Conservation (phyloP, 176 grass and related monocot species). For the Eragrostis nindensis region DNA sequence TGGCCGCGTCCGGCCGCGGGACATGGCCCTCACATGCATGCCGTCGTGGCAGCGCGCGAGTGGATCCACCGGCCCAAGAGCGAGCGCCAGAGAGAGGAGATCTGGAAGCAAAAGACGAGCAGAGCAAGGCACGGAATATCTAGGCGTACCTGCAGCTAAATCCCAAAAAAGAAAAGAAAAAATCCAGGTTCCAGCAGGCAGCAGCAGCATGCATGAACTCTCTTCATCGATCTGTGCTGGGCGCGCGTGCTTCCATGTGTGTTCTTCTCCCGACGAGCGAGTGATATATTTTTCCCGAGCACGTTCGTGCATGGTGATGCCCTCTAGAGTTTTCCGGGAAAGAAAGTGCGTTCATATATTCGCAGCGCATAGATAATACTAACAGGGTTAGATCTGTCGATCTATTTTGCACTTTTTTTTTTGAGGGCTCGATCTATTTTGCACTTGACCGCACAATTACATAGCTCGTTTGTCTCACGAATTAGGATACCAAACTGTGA, state of each 20-base stretch:
- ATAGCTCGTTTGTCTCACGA: background rate
- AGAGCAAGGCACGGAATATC: background rate
- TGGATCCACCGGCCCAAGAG: background rate
- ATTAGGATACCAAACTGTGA: background rate
- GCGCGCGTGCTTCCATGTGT: background rate
- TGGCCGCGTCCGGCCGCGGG: background rate
- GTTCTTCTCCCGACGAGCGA: background rate
- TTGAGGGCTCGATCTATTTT: too few relatives aligned
- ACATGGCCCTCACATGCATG: background rate
- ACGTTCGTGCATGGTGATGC: background rate
- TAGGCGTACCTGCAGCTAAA: background rate
- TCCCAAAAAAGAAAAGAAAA: background rate
- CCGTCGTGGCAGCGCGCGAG: background rate
- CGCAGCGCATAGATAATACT: background rate
- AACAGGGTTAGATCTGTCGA: background rate
- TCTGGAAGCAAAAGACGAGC: background rate
- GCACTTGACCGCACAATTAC: background rate
- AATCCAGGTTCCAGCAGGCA: background rate
- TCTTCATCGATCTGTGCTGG: background rate
- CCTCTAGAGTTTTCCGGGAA: background rate
- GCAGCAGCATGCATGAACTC: background rate
- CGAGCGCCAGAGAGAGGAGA: background rate
- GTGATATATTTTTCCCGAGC: background rate
- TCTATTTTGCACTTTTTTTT: too few relatives aligned
- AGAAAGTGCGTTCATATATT: background rate